Conservation (phyloP, 2,329 filamentous ascomycete species). For the Aureobasidium sp. region DNA sequence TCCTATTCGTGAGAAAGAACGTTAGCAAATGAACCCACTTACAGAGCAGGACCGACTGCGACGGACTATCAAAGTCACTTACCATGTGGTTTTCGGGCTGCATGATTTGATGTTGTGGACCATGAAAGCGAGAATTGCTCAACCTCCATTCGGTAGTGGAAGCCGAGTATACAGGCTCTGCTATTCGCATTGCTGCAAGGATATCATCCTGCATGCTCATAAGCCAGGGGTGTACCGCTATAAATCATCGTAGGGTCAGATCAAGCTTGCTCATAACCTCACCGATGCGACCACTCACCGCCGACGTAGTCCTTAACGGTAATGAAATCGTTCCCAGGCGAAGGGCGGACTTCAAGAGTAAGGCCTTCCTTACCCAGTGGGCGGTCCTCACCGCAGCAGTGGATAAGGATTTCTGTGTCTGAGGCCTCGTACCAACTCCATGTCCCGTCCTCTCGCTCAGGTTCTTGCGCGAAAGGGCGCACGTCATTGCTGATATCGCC, state of each 20-base stretch:
- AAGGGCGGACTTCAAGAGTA: neutral
- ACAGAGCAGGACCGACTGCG: neutral
- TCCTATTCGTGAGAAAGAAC: neutral
- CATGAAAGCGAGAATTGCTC: neutral
- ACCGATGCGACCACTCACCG: neutral
- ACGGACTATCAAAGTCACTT: neutral
- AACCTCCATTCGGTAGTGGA: neutral
- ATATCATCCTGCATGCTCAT: constrained; percentile 2
- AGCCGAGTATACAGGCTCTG: neutral
- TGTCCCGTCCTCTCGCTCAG: neutral
- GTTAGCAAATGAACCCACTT: neutral
- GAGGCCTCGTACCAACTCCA: neutral
- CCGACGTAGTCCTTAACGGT: neutral
- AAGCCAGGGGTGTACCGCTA: neutral
- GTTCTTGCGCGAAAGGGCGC: neutral
- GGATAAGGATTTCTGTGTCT: neutral
- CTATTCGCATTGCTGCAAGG: neutral
- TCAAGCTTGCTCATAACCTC: no score
- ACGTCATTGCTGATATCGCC: neutral
- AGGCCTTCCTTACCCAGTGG: neutral
- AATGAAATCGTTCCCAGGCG: neutral
- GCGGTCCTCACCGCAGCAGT: neutral
- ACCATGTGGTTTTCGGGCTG: neutral
- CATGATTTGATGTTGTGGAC: neutral
- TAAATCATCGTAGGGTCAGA: no score